Conservation (phyloP, 768 basidiomycete genomes). For the Thelephora ganbajun region DNA sequence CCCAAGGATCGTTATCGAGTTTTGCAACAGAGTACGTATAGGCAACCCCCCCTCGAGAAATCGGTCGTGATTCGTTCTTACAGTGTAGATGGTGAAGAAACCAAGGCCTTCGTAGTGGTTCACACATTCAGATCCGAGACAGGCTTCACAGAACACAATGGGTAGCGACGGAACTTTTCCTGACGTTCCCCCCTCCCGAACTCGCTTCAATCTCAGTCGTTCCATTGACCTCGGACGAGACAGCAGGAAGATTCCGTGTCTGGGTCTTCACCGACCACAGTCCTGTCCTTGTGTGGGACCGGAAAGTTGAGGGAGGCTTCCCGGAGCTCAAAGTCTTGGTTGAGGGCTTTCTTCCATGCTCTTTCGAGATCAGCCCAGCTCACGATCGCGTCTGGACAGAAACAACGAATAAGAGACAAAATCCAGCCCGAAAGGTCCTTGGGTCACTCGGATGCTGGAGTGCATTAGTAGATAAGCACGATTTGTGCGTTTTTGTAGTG, state of each 20-base stretch:
- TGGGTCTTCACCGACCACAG: conserved; percentile 47
- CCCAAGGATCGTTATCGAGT: conserved; percentile 74
- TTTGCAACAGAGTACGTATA: conserved; percentile 72
- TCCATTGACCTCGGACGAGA: conserved; percentile 68
- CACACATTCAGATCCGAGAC: not conserved
- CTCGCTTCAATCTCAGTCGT: conserved; percentile 55
- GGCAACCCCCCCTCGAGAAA: conserved; percentile 2
- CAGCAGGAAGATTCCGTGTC: conserved; percentile 81
- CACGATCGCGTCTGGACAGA: conserved; percentile 29
- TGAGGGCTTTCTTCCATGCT: not conserved
- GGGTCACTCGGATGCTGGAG: conserved; percentile 75
- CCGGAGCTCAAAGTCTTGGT: conserved; percentile 71
- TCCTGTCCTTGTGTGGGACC: conserved; percentile 65
- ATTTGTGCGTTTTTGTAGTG: not conserved
- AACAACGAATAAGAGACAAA: conserved; percentile 76
- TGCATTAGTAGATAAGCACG: not conserved
- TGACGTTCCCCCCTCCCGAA: conserved; percentile 78
- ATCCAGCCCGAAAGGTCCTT: conserved; percentile 71
- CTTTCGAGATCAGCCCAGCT: conserved; percentile 1
- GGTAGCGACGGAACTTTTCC: conserved; percentile 84
- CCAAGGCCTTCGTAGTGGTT: not conserved
- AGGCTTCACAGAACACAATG: conserved; percentile 91
- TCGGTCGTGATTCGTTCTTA: conserved; percentile 1
- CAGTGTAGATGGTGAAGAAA: conserved; percentile 71
- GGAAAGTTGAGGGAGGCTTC: conserved; percentile 84